These are phyloP conservation scores for Dictyostelium discoideum DNA, from an alignment of 78 protist species.

Conservation along the genomic window dicty_2.7 NC_007090.3:2578501-2579000, in stretches of 20 bases:
- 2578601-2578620: conserved; percentile 66
- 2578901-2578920: not conserved
- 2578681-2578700: conserved; percentile 72
- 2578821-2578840: conserved; percentile 68
- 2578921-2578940: not conserved
- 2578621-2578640: conserved; percentile 68
- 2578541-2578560: conserved; percentile 50
- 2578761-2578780: conserved; percentile 30
- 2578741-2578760: conserved; percentile 16
- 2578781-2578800: conserved; percentile 33
- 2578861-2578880: conserved; percentile 60
- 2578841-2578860: conserved; percentile 45
- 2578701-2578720: conserved; percentile 66
- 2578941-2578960: not conserved
- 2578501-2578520: conserved; percentile 70
- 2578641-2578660: conserved; percentile 83
- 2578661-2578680: conserved; percentile 68
- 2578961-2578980: not conserved
- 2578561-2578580: not conserved
- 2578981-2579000: not conserved
- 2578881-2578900: conserved; percentile 58
- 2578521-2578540: conserved; percentile 82
- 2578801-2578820: conserved; percentile 66
- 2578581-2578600: conserved; percentile 44
- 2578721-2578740: conserved; percentile 56